Conservation (phyloP, 129 eudicot genomes). For the Silybum marianum region DNA sequence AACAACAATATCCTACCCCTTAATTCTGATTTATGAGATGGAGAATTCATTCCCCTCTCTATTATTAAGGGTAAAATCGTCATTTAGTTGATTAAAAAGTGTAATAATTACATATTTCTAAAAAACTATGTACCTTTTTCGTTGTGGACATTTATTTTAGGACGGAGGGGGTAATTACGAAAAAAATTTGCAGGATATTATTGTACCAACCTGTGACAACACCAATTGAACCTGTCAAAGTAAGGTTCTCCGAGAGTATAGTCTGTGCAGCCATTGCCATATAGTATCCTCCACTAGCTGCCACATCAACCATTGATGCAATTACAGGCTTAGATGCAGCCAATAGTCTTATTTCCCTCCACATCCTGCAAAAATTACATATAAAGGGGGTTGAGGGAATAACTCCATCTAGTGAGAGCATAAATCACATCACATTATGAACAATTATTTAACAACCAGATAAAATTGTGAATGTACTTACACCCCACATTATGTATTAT, state of each 20-base stretch:
- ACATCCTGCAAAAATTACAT: constrained; percentile 62
- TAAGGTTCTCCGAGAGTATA: constrained; percentile 86
- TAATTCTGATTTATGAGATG: not conserved
- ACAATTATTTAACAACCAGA: not conserved
- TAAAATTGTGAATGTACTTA: not conserved
- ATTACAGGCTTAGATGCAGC: constrained; percentile 83
- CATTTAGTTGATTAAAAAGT: not conserved
- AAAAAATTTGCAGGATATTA: not conserved
- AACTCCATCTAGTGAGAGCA: not conserved
- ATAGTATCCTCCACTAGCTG: constrained; percentile 99
- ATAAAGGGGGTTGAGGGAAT: not conserved
- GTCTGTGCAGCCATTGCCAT: constrained; percentile 96
- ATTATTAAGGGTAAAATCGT: not conserved
- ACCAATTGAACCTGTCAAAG: constrained; percentile 96
- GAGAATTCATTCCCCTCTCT: not conserved
- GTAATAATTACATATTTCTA: not conserved
- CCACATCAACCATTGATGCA: constrained; percentile 99
- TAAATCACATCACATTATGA: not conserved
- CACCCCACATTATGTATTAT: not conserved
- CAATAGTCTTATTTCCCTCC: constrained; percentile 91
- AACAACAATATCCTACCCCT: not conserved
- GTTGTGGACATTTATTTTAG: not conserved
- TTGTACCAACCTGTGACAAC: constrained; percentile 79
- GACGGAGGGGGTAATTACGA: not conserved
- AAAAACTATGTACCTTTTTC: not conserved